Base-by-base conservation (phyloP, 306 rosid species). In the Spatholobus suberectus region DNA sequence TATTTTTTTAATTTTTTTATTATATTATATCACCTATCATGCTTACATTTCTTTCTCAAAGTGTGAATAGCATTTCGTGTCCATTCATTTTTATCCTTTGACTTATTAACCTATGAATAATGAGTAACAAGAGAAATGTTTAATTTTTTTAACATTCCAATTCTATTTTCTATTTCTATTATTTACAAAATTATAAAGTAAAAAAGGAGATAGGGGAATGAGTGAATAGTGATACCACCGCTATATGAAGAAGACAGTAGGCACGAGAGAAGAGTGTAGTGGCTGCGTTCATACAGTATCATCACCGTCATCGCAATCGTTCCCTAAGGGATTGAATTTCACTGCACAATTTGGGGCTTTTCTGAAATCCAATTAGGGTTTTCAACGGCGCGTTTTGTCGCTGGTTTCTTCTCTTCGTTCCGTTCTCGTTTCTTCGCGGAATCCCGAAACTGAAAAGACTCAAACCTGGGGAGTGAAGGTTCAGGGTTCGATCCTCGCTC, bases 391-490 rank as follows among this genome's bases (percentile, higher is more conserved):
- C 17, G 14, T 10, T 18, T 47, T 18, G 32, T 71, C 41, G 18
- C 82, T 23, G 14, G 6, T 35, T 81, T 74, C 57, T 68, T 67
- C 43, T 75, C 49, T 41, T 37, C 20, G 34, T 73, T 35, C 15
- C 8, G 20, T 32, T 77, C 24, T 17, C 3, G 67, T 63, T 26
- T 58, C 15, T 1, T 65, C 17, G 27, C 5, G 38, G 59, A 58
- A 80, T 77, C 79, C 26, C 51, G 49, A 43, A 77, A 17, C 35
- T 58, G 51, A 44, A 43, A 6, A 40, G 32, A 62, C 76, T 59
- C 80, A 89, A 92, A 85, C 79, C 97, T 93, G 92, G 94, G 94
- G 86, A 92, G 91, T 79, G 84, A 71, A 70, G 61, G 72, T 84
- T 82, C 86, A 82, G 80, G 89, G 58, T 76, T 85, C 61, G 61